Conservation (phyloP, 257 asterid species). For the Solanum medicagineum region DNA sequence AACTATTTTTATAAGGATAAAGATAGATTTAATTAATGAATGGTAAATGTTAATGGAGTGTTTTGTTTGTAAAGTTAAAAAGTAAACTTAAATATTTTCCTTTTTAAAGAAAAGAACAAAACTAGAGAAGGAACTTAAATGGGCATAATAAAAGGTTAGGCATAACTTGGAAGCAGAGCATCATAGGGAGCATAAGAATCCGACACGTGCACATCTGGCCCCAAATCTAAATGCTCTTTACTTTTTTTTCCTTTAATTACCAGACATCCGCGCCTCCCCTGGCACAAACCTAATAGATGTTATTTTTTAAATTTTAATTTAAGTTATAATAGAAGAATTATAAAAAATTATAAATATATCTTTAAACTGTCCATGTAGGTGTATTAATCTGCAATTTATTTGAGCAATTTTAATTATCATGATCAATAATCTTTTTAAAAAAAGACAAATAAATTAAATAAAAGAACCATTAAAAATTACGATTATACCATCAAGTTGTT, state of each 20-base stretch:
- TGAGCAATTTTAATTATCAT: too few relatives aligned
- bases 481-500: too few relatives aligned
- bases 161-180: neutral
- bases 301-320: neutral
- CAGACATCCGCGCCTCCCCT: too few relatives aligned
- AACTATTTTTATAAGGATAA: too few relatives aligned
- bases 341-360: too few relatives aligned
- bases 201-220: conserved; percentile 19
- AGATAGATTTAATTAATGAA: neutral
- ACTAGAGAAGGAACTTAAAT: neutral
- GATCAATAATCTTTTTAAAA: too few relatives aligned
- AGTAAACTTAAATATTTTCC: neutral
- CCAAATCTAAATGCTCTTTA: conserved; percentile 13
- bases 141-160: neutral
- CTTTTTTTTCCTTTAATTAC: neutral
- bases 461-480: too few relatives aligned
- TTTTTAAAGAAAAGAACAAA: neutral
- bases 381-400: accelerated
- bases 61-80: neutral
- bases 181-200: neutral
- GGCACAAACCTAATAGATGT: neutral
- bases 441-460: too few relatives aligned
- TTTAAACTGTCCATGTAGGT: accelerated
- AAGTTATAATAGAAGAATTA: neutral
- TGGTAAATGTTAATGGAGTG: neutral